phyloP scores from a whole-genome alignment of 352 stramenopile genomes.

The Plasmopara muralis region DNA sequence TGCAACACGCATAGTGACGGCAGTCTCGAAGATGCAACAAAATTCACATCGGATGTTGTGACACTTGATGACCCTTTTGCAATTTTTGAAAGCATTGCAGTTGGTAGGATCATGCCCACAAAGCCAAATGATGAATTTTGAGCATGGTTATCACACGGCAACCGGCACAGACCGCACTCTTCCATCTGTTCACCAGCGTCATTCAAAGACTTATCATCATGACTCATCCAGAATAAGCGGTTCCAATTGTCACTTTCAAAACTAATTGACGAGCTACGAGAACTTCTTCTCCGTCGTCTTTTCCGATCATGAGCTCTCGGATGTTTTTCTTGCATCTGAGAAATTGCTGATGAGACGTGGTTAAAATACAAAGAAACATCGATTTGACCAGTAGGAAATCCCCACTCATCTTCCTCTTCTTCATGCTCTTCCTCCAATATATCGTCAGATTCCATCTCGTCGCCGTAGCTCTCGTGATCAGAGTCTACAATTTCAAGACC shows the following conservation, averaged over 20 bases:
- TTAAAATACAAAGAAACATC: slow-evolving; percentile 60
- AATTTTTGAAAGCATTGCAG: slow-evolving; percentile 40
- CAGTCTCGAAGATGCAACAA: slow-evolving; percentile 12
- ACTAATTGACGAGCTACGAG: slow-evolving; percentile 23
- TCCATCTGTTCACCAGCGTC: slow-evolving; percentile 19
- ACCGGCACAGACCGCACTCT: slow-evolving; percentile 60
- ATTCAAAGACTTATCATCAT: slow-evolving; percentile 17
- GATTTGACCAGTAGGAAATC: slow-evolving; percentile 68
- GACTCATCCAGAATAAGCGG: slow-evolving; percentile 17
- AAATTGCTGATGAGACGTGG: slow-evolving; percentile 59
- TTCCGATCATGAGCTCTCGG: slow-evolving; percentile 25
- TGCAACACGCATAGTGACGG: slow-evolving; percentile 26
- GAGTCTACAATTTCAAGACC: slow-evolving; percentile 4
- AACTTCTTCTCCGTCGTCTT: slow-evolving; percentile 28
- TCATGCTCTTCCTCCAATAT: slow-evolving; percentile 45
- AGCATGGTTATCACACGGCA: slow-evolving; percentile 39
- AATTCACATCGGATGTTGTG: slow-evolving; percentile 6
- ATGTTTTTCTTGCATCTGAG: slow-evolving; percentile 44
- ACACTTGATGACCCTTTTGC: slow-evolving; percentile 7
- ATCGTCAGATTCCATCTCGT: slow-evolving; percentile 33
- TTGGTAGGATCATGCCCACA: slow-evolving; percentile 65
- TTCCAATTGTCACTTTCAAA: slow-evolving; percentile 12
- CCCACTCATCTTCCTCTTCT: slow-evolving; percentile 69
- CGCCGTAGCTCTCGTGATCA: slow-evolving; percentile 21
- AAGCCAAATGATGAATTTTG: slow-evolving; percentile 51